Percentiles rank a stretch among this genome's conserved stretches.
Evolutionary conservation across 2,329 filamentous ascomycete species (phyloP).

Genomic region (Colletotrichum salicis): DNA sequence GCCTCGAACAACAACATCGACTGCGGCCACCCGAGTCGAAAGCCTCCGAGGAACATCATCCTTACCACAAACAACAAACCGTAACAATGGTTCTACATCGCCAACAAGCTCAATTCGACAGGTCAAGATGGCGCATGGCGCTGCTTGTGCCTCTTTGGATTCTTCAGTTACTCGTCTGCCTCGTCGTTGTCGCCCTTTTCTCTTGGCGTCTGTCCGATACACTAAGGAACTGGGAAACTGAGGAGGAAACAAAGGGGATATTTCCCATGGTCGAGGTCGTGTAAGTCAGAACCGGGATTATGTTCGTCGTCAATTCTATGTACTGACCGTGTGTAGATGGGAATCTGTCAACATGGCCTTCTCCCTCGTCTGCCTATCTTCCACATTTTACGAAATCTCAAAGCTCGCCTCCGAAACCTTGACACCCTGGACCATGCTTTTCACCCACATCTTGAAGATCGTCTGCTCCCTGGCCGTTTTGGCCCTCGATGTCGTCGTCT

Average conservation of each 20-base stretch:
- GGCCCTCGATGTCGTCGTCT: constrained; percentile 63
- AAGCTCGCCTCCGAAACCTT: constrained; percentile 60
- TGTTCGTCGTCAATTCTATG: background rate
- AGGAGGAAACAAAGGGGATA: constrained; percentile 48
- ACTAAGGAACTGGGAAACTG: constrained; percentile 53
- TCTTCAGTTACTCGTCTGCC: constrained; percentile 57
- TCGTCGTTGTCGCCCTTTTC: constrained; percentile 62
- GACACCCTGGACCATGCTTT: constrained; percentile 65
- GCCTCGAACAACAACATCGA: constrained; percentile 21
- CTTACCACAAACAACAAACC: background rate
- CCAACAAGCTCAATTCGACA: constrained; percentile 63
- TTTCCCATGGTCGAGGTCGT: constrained; percentile 59
- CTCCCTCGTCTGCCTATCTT: constrained; percentile 57
- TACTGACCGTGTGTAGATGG: constrained; percentile 55
- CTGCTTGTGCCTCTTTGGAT: constrained; percentile 63
- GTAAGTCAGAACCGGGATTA: constrained; percentile 49
- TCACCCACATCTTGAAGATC: constrained; percentile 62
- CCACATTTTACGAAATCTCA: constrained; percentile 59
- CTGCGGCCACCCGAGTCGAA: constrained; percentile 1
- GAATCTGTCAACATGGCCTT: constrained; percentile 63
- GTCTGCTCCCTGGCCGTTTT: constrained; percentile 58
- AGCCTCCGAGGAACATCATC: constrained; percentile 1
- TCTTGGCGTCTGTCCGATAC: constrained; percentile 63
- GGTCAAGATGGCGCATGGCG: constrained; percentile 61
- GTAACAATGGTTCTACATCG: constrained; percentile 55